phyloP scores from a whole-genome alignment of 192 early-diverging fungal genomes.

The Linnemannia elongata region DNA sequence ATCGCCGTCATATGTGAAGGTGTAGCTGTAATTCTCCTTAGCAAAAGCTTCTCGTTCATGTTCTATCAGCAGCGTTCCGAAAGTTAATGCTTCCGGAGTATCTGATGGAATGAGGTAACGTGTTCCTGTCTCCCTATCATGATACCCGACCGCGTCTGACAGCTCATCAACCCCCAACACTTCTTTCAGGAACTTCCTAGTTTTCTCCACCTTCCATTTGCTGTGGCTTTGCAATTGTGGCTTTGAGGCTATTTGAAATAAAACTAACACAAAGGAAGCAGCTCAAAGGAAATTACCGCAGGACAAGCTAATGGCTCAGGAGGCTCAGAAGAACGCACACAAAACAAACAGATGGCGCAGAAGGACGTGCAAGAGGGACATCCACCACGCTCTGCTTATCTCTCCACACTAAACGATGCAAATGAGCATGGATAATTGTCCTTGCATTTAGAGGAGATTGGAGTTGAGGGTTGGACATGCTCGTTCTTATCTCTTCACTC shows the following conservation, averaged over 20 bases:
- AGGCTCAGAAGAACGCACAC: constrained; percentile 2
- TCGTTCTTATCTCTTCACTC: constrained; percentile 12
- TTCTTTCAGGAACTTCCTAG: too few relatives aligned
- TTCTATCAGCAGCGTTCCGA: too few relatives aligned
- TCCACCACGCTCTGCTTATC: constrained; percentile 15
- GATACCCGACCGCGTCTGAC: too few relatives aligned
- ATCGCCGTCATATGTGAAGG: too few relatives aligned
- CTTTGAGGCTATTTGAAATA: background rate
- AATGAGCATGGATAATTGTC: background rate
- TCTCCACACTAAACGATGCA: constrained; percentile 7
- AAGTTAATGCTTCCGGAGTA: too few relatives aligned
- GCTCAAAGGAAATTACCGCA: constrained; percentile 1
- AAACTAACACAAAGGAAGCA: background rate
- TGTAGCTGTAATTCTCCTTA: too few relatives aligned
- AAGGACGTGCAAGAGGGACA: constrained; percentile 6
- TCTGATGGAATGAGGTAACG: too few relatives aligned
- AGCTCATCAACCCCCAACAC: too few relatives aligned
- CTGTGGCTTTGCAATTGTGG: background rate
- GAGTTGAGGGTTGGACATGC: constrained; percentile 8
- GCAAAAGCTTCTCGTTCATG: too few relatives aligned
- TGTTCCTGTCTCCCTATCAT: too few relatives aligned
- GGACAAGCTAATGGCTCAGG: background rate
- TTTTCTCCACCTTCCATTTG: background rate
- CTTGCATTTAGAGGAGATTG: constrained; percentile 1
- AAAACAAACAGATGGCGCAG: constrained; percentile 3